These are phyloP conservation scores for Leccinum pellstonianum DNA, from an alignment of 768 basidiomycete species.

Conservation along the genomic window DNA sequence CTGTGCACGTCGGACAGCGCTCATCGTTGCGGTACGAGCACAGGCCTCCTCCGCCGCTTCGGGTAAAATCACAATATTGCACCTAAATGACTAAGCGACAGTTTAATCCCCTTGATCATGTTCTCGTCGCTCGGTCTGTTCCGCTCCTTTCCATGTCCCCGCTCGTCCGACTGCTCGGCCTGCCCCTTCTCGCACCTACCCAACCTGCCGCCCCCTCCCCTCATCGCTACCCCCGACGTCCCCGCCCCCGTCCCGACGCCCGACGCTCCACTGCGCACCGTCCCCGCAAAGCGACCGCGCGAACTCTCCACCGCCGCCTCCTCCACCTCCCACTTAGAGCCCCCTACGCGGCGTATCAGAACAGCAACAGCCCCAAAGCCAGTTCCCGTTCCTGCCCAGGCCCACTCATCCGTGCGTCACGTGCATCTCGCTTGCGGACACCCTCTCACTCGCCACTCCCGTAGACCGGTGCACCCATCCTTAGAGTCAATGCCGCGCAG, in stretches of 20 bases:
- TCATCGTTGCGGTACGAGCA: background rate
- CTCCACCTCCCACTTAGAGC: conserved; percentile 38
- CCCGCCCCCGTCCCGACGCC: conserved; percentile 3
- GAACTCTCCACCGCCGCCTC: conserved; percentile 15
- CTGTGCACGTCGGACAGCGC: background rate
- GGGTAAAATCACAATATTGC: background rate
- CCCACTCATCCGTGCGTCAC: conserved; percentile 32
- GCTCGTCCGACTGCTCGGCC: conserved; percentile 42
- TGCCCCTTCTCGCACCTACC: conserved; percentile 69
- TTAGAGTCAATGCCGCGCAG: conserved; percentile 62
- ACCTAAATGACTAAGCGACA: background rate
- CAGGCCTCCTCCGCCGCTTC: background rate
- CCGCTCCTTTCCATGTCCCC: conserved; percentile 58
- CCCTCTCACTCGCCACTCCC: background rate
- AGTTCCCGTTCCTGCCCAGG: conserved; percentile 40
- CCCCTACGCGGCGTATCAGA: conserved; percentile 65
- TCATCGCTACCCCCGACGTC: conserved; percentile 15
- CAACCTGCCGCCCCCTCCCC: conserved; percentile 31
- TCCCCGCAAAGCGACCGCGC: conserved; percentile 53
- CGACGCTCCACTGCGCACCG: conserved; percentile 14
- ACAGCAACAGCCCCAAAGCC: conserved; percentile 44
- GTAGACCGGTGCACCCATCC: conserved; percentile 61
- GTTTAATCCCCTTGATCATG: conserved; percentile 38
- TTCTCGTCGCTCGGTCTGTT: conserved; percentile 64
- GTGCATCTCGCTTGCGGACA: background rate